phyloP scores from a whole-genome alignment of 305 asterid species.

The Ruellia speciosa region DNA sequence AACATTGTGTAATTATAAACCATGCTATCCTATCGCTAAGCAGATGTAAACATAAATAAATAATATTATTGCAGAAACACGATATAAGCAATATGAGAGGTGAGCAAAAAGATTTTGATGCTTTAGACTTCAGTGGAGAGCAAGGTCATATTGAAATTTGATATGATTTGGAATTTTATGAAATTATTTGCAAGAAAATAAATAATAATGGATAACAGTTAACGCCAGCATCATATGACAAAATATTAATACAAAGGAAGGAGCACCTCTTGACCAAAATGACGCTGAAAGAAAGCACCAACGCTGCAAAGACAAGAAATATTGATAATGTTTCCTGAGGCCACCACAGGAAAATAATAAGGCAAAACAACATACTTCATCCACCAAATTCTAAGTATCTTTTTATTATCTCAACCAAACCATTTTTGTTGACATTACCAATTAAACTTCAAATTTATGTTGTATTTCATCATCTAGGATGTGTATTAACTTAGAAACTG shows the following conservation, averaged over 20 bases:
- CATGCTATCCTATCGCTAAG: constrained; percentile 1
- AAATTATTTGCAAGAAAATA: constrained; percentile 8
- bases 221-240: constrained; percentile 11
- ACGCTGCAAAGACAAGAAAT: constrained; percentile 54
- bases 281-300: constrained; percentile 81
- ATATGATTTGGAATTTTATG: constrained; percentile 6
- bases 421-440: not conserved
- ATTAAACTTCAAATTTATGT: not conserved
- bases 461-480: not conserved
- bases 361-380: constrained; percentile 1
- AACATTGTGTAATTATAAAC: constrained; percentile 13
- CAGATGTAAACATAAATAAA: not conserved
- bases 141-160: constrained; percentile 11
- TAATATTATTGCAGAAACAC: not conserved
- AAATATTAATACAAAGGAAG: constrained; percentile 15
- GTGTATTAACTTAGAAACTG: too few species aligned
- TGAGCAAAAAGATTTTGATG: not conserved
- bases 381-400: not conserved
- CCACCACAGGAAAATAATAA: constrained; percentile 11
- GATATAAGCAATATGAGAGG: not conserved
- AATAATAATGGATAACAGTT: constrained; percentile 10
- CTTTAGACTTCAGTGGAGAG: constrained; percentile 14
- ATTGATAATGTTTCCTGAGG: constrained; percentile 17
- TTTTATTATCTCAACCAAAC: not conserved
- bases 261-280: constrained; percentile 91